Conservation (phyloP, 2,329 filamentous ascomycete genomes). For the Exophiala sp. region DNA sequence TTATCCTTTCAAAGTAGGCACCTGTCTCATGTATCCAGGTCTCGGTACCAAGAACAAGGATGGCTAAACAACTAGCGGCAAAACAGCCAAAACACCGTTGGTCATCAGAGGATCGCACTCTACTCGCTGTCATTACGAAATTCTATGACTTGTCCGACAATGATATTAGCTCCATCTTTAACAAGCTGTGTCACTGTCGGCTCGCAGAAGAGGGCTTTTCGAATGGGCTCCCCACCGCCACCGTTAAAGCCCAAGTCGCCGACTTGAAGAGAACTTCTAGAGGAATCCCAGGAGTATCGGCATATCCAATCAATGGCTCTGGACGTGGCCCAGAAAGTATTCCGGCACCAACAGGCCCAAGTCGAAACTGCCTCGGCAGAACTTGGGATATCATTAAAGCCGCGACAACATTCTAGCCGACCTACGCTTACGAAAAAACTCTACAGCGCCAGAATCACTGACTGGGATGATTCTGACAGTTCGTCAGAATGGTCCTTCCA, state of each 20-base stretch:
- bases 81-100: not conserved
- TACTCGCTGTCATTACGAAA: not conserved
- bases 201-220: conserved; percentile 1
- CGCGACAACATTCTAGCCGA: too few relatives aligned
- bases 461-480: not conserved
- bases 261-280: conserved; percentile 2
- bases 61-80: not conserved
- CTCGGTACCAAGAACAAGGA: too few relatives aligned
- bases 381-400: not conserved
- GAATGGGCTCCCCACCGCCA: not conserved
- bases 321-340: not conserved
- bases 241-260: conserved; percentile 3
- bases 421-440: not conserved
- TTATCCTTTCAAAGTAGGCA: too few relatives aligned
- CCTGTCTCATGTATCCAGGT: too few relatives aligned
- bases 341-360: not conserved
- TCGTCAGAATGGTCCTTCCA: not conserved
- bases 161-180: not conserved
- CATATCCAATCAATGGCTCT: not conserved
- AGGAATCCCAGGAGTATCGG: not conserved
- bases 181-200: not conserved
- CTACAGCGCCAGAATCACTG: not conserved
- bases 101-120: not conserved
- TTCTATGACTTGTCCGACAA: not conserved
- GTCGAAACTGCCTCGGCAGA: not conserved